Evolutionary conservation across 208 protist genomes (phyloP).

Genomic region (Acanthamoeba rhysodes): DNA sequence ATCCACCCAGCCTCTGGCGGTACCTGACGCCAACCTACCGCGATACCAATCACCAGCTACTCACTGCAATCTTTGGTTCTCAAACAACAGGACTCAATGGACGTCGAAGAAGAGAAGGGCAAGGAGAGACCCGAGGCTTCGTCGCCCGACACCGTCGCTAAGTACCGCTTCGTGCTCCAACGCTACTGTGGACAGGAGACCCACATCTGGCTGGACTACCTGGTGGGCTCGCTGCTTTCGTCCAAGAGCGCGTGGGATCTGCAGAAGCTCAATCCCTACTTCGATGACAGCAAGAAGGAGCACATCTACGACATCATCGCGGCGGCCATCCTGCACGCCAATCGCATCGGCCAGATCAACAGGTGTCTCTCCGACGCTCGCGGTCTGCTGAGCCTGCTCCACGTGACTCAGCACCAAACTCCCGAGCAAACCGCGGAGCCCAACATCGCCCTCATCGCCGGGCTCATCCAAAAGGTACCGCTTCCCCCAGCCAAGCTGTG

Average conservation of each 20-base stretch:
- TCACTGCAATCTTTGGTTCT: background rate
- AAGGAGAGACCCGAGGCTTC: background rate
- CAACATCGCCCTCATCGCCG: conserved; percentile 64
- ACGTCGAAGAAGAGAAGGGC: conserved; percentile 62
- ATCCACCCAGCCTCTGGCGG: background rate
- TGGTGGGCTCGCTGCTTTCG: conserved; percentile 78
- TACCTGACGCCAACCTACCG: background rate
- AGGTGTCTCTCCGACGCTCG: conserved; percentile 70
- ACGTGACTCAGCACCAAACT: conserved; percentile 22
- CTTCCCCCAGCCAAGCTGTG: background rate
- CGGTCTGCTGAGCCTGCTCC: conserved; percentile 51
- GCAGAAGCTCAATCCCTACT: conserved; percentile 78
- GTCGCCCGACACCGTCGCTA: background rate
- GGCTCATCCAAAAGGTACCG: conserved; percentile 75
- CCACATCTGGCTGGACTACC: conserved; percentile 77
- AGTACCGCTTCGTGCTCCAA: conserved; percentile 67
- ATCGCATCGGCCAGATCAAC: conserved; percentile 77
- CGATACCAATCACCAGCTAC: too few relatives aligned
- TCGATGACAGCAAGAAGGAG: conserved; percentile 56
- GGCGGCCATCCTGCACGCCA: conserved; percentile 68
- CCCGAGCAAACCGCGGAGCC: conserved; percentile 2
- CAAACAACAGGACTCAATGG: background rate
- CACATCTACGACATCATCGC: conserved; percentile 75
- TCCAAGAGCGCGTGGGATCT: conserved; percentile 73
- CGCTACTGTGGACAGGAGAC: conserved; percentile 75